Base-by-base conservation (phyloP, 148 eudicot species). In the Vaccinium vitisidaea region DNA sequence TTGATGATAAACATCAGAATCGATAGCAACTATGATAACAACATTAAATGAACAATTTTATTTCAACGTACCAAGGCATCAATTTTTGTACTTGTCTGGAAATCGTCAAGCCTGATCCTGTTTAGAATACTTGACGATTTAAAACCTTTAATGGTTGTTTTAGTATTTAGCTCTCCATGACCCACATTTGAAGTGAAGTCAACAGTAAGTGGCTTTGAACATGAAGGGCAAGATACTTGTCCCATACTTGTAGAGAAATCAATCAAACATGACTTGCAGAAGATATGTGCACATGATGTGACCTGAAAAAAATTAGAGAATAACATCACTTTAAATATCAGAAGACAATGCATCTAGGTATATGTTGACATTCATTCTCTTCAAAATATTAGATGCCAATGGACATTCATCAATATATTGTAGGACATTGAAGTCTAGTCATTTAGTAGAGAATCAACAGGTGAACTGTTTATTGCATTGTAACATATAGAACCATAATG, bases 51-150 rank as follows among this genome's bases (percentile, higher is more conserved):
- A 56, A 36, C 23, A 13, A 70, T 25, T 25, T 70, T 52, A 82
- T 15, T 79, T 65, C 78, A 39, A 88, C 92, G 46, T 97, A 97
- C 99, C 98, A 97, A 84, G 61, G 99, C 99, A 83, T 97, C 99
- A 49, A 95, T 94, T 88, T 97, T 97, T 55, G 99, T 97, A 88
- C 99, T 97, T 49, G 99, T 94, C 90, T 97, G 96, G 86, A 97
- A 97, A 80, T 92, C 91, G 81, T 93, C 91, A 55, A 95, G 95
- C 79, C 65, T 86, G 79, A 97, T 89, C 86, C 98, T 90, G 84
- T 95, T 95, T 84, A 97, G 79, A 90, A 97, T 97, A 87, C 99
- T 97, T 80, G 98, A 91, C 11, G 92, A 55, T 89, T 79, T 97
- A 79, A 88, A 95, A 61, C 98, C 98, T 85, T 92, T 90, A 69